Conservation (phyloP, 2,329 filamentous ascomycete genomes). For the Hymenoscyphus scutula region DNA sequence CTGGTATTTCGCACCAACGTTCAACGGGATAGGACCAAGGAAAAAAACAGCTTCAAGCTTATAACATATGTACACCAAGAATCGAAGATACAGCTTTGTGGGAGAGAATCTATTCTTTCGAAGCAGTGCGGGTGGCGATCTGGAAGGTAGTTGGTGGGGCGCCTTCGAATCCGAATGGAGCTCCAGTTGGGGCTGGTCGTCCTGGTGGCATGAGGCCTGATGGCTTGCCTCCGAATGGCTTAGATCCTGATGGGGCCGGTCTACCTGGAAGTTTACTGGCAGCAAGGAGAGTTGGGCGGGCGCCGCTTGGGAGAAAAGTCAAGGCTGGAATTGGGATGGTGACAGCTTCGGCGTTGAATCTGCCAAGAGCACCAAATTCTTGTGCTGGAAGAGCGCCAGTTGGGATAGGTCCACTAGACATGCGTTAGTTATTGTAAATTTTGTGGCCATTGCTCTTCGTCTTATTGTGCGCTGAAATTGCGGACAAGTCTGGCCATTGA, state of each 20-base stretch:
- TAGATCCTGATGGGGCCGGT: too few relatives aligned
- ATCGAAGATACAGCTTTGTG: background rate
- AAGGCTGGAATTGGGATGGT: background rate
- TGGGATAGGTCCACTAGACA: background rate
- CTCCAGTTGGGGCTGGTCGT: background rate
- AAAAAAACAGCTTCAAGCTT: background rate
- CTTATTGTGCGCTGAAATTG: too few relatives aligned
- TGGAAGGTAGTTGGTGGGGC: background rate
- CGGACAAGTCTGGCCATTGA: too few relatives aligned
- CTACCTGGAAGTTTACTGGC: too few relatives aligned
- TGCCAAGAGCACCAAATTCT: background rate
- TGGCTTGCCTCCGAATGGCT: too few relatives aligned
- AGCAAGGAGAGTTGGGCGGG: background rate
- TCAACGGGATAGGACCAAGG: background rate
- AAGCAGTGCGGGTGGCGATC: background rate
- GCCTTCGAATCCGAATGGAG: too few relatives aligned
- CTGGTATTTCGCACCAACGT: background rate
- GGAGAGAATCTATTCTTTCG: background rate
- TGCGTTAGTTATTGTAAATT: background rate
- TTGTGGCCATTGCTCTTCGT: background rate
- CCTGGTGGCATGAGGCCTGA: too few relatives aligned
- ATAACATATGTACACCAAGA: background rate
- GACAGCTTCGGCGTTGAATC: background rate
- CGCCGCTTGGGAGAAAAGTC: background rate
- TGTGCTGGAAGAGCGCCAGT: background rate